Conservation (phyloP, 106 monocot genomes). For the Allium cepa region DNA sequence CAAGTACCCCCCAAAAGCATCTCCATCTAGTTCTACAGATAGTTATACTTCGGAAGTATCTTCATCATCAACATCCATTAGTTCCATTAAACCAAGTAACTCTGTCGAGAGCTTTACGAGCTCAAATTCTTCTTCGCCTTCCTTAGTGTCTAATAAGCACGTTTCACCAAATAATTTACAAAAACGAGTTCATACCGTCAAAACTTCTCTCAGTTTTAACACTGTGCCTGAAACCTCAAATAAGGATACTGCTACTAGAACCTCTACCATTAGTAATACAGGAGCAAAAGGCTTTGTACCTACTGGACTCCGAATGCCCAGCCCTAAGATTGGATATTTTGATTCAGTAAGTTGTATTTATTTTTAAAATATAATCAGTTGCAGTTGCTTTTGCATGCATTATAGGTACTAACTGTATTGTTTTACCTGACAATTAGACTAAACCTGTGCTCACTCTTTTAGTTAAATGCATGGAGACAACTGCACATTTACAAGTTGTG, state of each 20-base stretch:
- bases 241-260: not conserved
- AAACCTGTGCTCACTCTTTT: no score
- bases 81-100: conserved; percentile 8
- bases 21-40: conserved; percentile 9
- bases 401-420: no score
- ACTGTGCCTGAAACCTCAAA: conserved; percentile 1
- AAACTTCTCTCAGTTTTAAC: not conserved
- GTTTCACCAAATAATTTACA: not conserved
- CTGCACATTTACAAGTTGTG: no score
- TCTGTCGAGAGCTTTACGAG: conserved; percentile 14
- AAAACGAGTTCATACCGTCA: not conserved
- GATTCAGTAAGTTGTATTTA: conserved; percentile 6
- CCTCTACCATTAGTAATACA: not conserved
- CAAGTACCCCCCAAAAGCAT: conserved; percentile 1
- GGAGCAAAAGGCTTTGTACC: conserved; percentile 8
- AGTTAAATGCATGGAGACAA: no score
- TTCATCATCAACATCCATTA: conserved; percentile 11
- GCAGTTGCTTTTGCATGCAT: no score
- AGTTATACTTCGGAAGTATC: conserved; percentile 5
- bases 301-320: conserved; percentile 14
- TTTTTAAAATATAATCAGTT: no score
- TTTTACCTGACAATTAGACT: no score
- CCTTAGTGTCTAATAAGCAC: not conserved
- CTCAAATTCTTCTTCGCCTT: conserved; percentile 8
- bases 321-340: conserved; percentile 14